Evolutionary conservation across 805 yeast genomes (phyloP).

Genomic region (Spathaspora arborariae): DNA sequence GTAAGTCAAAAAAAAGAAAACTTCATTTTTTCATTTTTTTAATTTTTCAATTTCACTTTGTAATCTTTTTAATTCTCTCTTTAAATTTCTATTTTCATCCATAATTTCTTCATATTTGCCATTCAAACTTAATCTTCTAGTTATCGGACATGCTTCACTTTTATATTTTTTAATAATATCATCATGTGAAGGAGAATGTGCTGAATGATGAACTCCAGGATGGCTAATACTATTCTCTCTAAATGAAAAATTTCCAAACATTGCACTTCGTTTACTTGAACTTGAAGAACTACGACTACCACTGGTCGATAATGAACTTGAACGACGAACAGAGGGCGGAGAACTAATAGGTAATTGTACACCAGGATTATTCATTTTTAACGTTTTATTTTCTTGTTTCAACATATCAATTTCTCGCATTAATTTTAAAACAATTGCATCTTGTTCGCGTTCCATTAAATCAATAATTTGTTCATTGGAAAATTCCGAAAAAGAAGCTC

Average conservation of each 20-base stretch:
- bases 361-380: slow-evolving; percentile 4
- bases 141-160: slow-evolving; percentile 2
- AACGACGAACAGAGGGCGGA: slow-evolving; percentile 3
- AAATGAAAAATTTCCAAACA: slow-evolving; percentile 6
- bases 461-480: slow-evolving; percentile 49
- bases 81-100: slow-evolving; percentile 11
- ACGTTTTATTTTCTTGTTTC: slow-evolving; percentile 47
- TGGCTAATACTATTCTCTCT: neutral
- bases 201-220: neutral
- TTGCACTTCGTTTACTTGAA: slow-evolving; percentile 2
- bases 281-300: slow-evolving; percentile 2
- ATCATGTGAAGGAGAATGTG: slow-evolving; percentile 1
- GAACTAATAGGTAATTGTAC: slow-evolving; percentile 1
- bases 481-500: slow-evolving; percentile 3
- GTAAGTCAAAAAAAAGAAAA: neutral
- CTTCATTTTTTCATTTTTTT: neutral
- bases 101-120: slow-evolving; percentile 7
- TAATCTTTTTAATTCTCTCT: slow-evolving; percentile 8
- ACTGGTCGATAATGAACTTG: slow-evolving; percentile 3
- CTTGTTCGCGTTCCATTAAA: slow-evolving; percentile 70
- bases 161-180: slow-evolving; percentile 5
- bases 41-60: slow-evolving; percentile 6
- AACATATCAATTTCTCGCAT: slow-evolving; percentile 58
- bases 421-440: slow-evolving; percentile 63
- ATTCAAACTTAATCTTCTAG: slow-evolving; percentile 5